Base-by-base conservation (phyloP, 2,329 filamentous ascomycete species). In the Ceratocystis harringtonii region DNA sequence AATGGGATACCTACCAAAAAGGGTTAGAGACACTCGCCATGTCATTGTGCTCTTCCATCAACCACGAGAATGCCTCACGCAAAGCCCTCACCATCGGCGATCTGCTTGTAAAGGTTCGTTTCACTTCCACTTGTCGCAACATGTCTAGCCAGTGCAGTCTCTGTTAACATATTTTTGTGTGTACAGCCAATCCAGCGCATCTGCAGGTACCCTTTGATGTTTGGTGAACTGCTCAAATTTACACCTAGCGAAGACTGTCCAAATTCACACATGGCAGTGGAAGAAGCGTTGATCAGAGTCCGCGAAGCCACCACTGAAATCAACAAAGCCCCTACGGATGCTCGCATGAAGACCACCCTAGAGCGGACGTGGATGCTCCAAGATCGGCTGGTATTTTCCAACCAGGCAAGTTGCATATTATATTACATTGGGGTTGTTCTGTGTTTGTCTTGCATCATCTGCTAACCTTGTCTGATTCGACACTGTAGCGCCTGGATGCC, bases 161-260 rank as follows among this genome's bases (percentile, higher is more conserved):
- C 41, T 25, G 28, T 36, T 62, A 52, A 66, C 61, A 55, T 30
- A 43, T 19, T 28, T n/a, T 57, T 2, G 17, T 43, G 17, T 15
- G 48, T 48, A 19, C 65, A 95, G 89, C 94, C 92, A 0, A 92
- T 96, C 22, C 92, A 99, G 75, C 83, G 92, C 65, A 83, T 96
- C 25, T 95, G 90, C 77, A 90, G 88, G 76, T 97, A 97, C 72
- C 90, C 90, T 10, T 78, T 99, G 3, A 78, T 97, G 1, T 92
- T 97, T 71, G 81, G 85, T 4, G 90, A 96, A 71, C 79, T 99
- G 7, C 80, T 92, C 67, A 92, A 88, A 71, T 82, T 87, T 69
- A 96, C 92, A 0, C 89, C 90, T 1, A 88, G 90, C 1, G 85
- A 83, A 65, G 92, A 97, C 72, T 95, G 91, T 71, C 90, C 91